Base-by-base conservation (phyloP, 441 rosid species). In the Euphorbia neoarborescens region DNA sequence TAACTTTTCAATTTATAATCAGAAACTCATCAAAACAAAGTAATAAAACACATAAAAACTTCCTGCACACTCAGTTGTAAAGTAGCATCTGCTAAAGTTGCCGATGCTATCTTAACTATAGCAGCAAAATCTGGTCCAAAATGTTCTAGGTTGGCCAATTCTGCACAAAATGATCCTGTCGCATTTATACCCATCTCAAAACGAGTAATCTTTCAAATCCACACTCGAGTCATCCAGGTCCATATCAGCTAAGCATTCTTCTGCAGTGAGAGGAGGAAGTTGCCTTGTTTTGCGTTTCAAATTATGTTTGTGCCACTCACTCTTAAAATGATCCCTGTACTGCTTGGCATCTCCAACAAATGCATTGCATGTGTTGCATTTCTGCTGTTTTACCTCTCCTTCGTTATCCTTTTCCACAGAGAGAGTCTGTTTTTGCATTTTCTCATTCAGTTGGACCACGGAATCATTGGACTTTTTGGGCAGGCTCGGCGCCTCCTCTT, bases 281-380 rank as follows among this genome's bases (percentile, higher is more conserved):
- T 90, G 88, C 51, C 78, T 81, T 62, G 90, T 90, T 84, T 92
- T 94, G 59, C 94, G 92, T 83, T 81, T 87, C 73, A 94, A 73
- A 74, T 94, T 94, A 71, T 94, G 98, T 79, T 86, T 94, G 85
- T 92, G 99, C 99, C 96, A 92, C 3, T 89, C 96, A 28, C 91
- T 94, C 89, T 90, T 89, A 57, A 86, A 94, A 75, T 94, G 98
- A 50, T 87, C 93, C 78, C 99, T 89, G 46, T 88, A 89, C 79
- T 85, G 83, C 80, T 88, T 90, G 64, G 92, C 79, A 48, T 90
- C 93, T 24, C 94, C 96, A 27, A 89, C 84, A 34, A 79, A 71
- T 1, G 91, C 87, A 78, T 88, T 81, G 84, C 97, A 92, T 22
- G 93, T 94, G 81, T 86, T 86, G 83, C 99, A 92, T 81, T 79